Evolutionary conservation across 2,329 filamentous ascomycete species (phyloP), one percentile per base, ranked within the genome.

Genomic region (Exophiala xenobiotica): DNA sequence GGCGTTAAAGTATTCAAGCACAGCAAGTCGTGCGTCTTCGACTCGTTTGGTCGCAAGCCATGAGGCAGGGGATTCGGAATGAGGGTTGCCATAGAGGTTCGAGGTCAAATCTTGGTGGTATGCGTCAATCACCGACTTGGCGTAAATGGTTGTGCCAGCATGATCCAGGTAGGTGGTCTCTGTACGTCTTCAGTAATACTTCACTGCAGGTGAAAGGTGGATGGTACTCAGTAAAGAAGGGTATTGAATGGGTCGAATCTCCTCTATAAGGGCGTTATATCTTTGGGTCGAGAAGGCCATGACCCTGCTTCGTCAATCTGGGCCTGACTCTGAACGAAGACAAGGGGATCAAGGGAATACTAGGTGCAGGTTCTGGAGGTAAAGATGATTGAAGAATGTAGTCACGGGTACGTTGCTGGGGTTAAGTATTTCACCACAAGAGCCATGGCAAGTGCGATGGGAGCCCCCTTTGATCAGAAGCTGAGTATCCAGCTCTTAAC

Each of bases 41-140:
- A 95, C 81, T 4, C 85, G 78, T 1, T 79, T 76, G 0, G 87
- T 86, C 0, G 88, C 85, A 24, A 83, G 76, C 63, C 91, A 88
- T 0, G 92, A 95, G 2, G 90, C 86, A 9, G 79, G 74, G 2
- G 90, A 95, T 46, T 82, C 85, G 1, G 91, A 96, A 69, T 96
- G 92, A 0, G 92, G 91, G 57, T 97, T 97, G 24, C 90, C 92
- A 61, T 91, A 90, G 0, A 96, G 75, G 61, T 84, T 87, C 3
- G 80, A 75, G 26, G 85, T 85, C 79, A 96, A 86, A 54, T 93
- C 88, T 7, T 72, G 68, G 7, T 88, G 82, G 69, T 95, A 95
- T 19, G 74, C 76, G 58, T 92, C 86, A 68, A 96, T 83, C 19
- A 92, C 71, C 19, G 88, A 90, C 67, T 86, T 91, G 35, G 90